Percentiles rank a stretch among this genome's conserved stretches.
Evolutionary conservation across 345 rosid genomes (phyloP).

Genomic region (Hypericum androsaemum): DNA sequence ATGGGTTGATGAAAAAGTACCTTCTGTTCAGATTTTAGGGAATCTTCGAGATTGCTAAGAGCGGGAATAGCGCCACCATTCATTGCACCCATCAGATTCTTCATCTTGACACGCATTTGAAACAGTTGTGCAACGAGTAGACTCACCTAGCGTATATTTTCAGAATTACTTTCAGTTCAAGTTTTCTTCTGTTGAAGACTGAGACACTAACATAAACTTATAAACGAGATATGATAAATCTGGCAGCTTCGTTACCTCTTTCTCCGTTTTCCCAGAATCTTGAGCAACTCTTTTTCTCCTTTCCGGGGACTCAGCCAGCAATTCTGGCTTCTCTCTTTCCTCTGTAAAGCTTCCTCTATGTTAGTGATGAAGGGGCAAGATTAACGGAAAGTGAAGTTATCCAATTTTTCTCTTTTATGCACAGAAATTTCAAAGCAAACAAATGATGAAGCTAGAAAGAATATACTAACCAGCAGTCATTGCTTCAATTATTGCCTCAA

Average conservation of each 20-base stretch:
- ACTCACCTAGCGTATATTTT: slow-evolving; percentile 52
- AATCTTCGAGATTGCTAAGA: slow-evolving; percentile 71
- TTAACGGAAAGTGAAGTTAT: not conserved
- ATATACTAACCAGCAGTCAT: slow-evolving; percentile 81
- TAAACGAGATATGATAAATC: not conserved
- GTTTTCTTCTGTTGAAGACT: no score
- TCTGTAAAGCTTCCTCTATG: slow-evolving; percentile 28
- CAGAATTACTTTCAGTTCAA: slow-evolving; percentile 7
- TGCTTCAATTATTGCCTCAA: slow-evolving; percentile 88
- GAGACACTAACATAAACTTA: not conserved
- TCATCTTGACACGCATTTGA: slow-evolving; percentile 92
- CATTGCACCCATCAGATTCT: slow-evolving; percentile 92
- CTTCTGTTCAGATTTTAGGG: slow-evolving; percentile 75
- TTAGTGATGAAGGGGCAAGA: not conserved
- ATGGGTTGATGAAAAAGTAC: slow-evolving; percentile 22
- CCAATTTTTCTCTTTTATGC: not conserved
- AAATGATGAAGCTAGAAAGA: slow-evolving; percentile 1
- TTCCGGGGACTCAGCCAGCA: slow-evolving; percentile 73
- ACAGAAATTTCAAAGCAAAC: slow-evolving; percentile 1
- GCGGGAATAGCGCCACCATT: slow-evolving; percentile 94
- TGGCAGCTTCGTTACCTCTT: slow-evolving; percentile 38
- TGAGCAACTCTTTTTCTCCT: slow-evolving; percentile 80
- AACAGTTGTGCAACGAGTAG: slow-evolving; percentile 92
- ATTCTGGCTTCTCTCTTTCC: slow-evolving; percentile 91
- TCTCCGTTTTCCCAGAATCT: slow-evolving; percentile 85